These are phyloP conservation scores for Acanthochlamys bracteata DNA, from an alignment of 106 monocot genomes.

Conservation along the genomic window DNA sequence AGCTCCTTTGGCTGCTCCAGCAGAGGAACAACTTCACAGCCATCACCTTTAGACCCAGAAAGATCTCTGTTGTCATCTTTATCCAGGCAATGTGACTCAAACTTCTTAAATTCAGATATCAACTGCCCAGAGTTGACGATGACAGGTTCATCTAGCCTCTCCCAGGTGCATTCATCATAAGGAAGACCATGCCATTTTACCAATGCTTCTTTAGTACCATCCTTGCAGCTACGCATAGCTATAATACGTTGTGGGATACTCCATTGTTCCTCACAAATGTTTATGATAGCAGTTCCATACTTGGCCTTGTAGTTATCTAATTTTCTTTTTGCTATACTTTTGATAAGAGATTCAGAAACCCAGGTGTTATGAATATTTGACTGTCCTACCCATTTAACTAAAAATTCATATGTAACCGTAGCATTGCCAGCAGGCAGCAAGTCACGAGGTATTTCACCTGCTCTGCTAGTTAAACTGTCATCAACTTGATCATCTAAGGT, in stretches of 20 bases:
- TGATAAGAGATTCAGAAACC: constrained; percentile 71
- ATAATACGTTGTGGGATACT: constrained; percentile 68
- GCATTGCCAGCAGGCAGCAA: constrained; percentile 8
- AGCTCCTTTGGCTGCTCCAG: constrained; percentile 79
- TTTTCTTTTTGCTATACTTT: constrained; percentile 79
- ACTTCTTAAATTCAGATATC: constrained; percentile 43
- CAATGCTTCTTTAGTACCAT: constrained; percentile 52
- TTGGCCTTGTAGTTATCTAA: constrained; percentile 92
- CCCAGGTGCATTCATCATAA: constrained; percentile 99
- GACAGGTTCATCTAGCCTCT: constrained; percentile 70
- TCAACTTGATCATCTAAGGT: constrained; percentile 5
- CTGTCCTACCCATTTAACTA: constrained; percentile 89
- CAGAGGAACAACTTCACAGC: constrained; percentile 44
- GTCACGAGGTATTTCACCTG: constrained; percentile 5
- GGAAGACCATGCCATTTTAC: constrained; percentile 80
- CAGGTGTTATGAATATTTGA: constrained; percentile 92
- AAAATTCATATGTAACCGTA: constrained; percentile 54
- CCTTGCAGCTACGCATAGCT: constrained; percentile 37
- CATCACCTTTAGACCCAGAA: constrained; percentile 27
- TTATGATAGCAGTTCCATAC: constrained; percentile 63
- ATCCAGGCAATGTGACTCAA: constrained; percentile 51
- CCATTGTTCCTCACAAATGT: constrained; percentile 87
- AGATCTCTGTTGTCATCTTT: constrained; percentile 31
- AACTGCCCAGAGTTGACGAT: constrained; percentile 41
- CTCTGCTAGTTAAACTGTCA: constrained; percentile 16